Evolutionary conservation across 371 early-diverging fungal genomes (phyloP).

Genomic region (Actinomortierella wolfii): DNA sequence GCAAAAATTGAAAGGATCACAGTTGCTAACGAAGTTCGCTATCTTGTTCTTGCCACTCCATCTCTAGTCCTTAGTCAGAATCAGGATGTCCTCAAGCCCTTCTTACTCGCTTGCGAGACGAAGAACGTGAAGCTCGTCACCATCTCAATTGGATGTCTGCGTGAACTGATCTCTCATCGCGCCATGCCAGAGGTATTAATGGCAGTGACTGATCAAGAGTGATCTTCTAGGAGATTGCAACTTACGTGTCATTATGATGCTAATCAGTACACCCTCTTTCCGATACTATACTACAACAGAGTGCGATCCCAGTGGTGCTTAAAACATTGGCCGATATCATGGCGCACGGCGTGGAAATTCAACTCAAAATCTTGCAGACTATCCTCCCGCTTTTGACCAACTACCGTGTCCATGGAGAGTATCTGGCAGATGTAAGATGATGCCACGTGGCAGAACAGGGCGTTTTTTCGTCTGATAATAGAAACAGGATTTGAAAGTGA

Average conservation of each 20-base stretch:
- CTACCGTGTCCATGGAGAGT: slow-evolving; percentile 79
- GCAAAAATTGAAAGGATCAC: slow-evolving; percentile 46
- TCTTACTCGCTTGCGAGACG: slow-evolving; percentile 89
- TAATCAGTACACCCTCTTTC: too few species aligned
- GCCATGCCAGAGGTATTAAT: slow-evolving; percentile 79
- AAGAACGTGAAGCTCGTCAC: slow-evolving; percentile 84
- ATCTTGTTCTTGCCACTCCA: neutral
- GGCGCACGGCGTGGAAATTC: slow-evolving; percentile 81
- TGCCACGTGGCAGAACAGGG: neutral
- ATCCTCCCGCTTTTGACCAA: slow-evolving; percentile 88
- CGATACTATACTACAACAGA: too few species aligned
- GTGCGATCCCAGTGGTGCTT: slow-evolving; percentile 71
- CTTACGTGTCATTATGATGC: slow-evolving; percentile 2
- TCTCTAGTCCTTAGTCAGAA: slow-evolving; percentile 76
- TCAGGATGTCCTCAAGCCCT: slow-evolving; percentile 86
- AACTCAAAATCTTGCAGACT: slow-evolving; percentile 92
- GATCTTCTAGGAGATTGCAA: neutral
- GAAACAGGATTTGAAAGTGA: too few species aligned
- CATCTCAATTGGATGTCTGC: slow-evolving; percentile 88
- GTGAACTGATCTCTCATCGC: slow-evolving; percentile 82
- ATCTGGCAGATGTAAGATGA: slow-evolving; percentile 74
- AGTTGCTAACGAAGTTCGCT: too few species aligned
- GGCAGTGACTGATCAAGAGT: too few species aligned
- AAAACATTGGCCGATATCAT: slow-evolving; percentile 76
- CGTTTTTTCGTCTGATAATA: neutral